These are phyloP conservation scores for Chlorella ohadii DNA, from an alignment of 139 green algal genomes.

Conservation along the genomic window DNA sequence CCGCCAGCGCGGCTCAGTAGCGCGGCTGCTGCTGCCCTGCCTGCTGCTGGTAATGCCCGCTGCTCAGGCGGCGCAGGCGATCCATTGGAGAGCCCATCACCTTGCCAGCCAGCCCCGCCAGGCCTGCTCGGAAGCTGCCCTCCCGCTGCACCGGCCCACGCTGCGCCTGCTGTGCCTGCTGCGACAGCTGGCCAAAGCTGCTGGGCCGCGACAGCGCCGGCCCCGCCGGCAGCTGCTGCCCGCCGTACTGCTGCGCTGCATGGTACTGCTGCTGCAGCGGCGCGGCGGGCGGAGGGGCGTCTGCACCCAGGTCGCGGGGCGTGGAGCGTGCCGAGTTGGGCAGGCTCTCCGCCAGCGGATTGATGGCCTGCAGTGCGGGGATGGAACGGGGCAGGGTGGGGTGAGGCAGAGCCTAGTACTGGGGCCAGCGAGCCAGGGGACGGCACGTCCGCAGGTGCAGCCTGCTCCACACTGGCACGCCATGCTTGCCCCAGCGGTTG, in stretches of 20 bases:
- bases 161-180: slow-evolving; percentile 3
- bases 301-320: background rate
- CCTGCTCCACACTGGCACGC: too few species aligned
- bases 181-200: background rate
- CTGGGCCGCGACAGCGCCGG: background rate
- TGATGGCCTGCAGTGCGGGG: background rate
- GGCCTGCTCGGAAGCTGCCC: slow-evolving; percentile 24
- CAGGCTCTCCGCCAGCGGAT: background rate
- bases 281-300: background rate
- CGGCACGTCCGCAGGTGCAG: too few species aligned
- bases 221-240: background rate
- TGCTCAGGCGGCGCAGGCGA: slow-evolving; percentile 26
- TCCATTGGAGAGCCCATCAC: slow-evolving; percentile 12
- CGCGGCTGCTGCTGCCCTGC: background rate
- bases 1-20: background rate
- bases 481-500: too few species aligned
- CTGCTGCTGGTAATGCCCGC: slow-evolving; percentile 14
- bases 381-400: background rate
- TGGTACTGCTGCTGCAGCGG: slow-evolving; percentile 19
- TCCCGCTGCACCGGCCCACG: background rate
- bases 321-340: slow-evolving; percentile 12
- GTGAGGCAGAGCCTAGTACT: too few species aligned
- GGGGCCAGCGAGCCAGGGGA: too few species aligned
- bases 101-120: slow-evolving; percentile 12
- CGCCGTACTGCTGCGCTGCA: background rate